These are phyloP conservation scores for Tolypocladium tundrense DNA, from an alignment of 2,329 filamentous ascomycete species.

Conservation along the genomic window DNA sequence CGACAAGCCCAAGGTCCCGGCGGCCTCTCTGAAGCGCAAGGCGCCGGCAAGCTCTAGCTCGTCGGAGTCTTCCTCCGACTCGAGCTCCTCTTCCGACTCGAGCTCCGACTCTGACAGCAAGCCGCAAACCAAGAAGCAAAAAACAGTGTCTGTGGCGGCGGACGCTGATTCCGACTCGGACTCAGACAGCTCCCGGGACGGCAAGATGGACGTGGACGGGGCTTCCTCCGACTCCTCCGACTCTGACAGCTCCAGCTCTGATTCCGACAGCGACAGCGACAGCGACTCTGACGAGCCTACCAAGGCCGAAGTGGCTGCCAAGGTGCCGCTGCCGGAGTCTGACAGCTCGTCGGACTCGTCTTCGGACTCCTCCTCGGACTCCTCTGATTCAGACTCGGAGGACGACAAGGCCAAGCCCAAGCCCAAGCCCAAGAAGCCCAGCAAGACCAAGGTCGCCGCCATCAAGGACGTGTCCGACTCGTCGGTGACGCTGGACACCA, in stretches of 20 bases:
- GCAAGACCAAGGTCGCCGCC: slow-evolving; percentile 7
- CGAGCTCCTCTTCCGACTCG: slow-evolving; percentile 22
- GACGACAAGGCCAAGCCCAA: slow-evolving; percentile 13
- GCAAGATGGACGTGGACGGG: slow-evolving; percentile 11
- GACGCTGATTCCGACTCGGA: slow-evolving; percentile 10
- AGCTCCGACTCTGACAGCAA: slow-evolving; percentile 36
- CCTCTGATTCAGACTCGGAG: slow-evolving; percentile 24
- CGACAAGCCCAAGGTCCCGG: slow-evolving; percentile 7
- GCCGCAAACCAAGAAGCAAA: slow-evolving; percentile 42
- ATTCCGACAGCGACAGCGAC: slow-evolving; percentile 20
- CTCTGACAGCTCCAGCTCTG: slow-evolving; percentile 22
- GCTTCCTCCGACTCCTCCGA: slow-evolving; percentile 25
- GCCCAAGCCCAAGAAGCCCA: slow-evolving; percentile 7
- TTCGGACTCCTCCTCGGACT: slow-evolving; percentile 15
- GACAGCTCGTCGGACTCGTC: slow-evolving; percentile 23
- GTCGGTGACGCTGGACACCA: slow-evolving; percentile 41
- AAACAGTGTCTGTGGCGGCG: slow-evolving; percentile 18
- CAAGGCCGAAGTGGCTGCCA: slow-evolving; percentile 24
- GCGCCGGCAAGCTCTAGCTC: slow-evolving; percentile 17
- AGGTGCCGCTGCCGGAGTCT: slow-evolving; percentile 33
- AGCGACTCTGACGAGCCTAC: slow-evolving; percentile 13
- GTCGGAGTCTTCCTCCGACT: slow-evolving; percentile 5
- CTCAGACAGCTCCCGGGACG: slow-evolving; percentile 6
- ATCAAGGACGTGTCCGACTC: slow-evolving; percentile 28
- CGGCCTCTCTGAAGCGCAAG: slow-evolving; percentile 29